These are phyloP conservation scores for Vanilla planifolia DNA, from an alignment of 106 monocot genomes.

Conservation along the genomic window DNA sequence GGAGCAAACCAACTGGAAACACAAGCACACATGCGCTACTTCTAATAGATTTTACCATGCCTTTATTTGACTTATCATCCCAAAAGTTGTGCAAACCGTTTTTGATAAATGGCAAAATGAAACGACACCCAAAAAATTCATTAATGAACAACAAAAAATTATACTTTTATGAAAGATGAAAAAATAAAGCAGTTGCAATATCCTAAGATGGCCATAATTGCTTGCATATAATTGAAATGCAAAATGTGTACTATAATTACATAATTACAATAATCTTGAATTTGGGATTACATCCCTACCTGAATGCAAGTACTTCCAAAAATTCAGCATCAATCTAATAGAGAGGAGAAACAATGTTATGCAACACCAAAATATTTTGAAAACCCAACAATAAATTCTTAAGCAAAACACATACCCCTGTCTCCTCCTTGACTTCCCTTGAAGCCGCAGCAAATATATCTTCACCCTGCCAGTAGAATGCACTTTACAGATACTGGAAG, in stretches of 20 bases:
- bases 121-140: too few species aligned
- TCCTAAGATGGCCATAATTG: too few species aligned
- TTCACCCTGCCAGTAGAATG: constrained; percentile 56
- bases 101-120: too few species aligned
- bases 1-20: too few species aligned
- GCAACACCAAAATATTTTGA: neutral
- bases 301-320: constrained; percentile 86
- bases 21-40: too few species aligned
- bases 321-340: constrained; percentile 81
- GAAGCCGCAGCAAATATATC: constrained; percentile 67
- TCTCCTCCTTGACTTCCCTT: constrained; percentile 98
- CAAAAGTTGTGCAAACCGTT: too few species aligned
- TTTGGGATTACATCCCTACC: constrained; percentile 22
- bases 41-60: too few species aligned
- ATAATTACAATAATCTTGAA: neutral
- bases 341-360: neutral
- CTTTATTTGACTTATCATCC: too few species aligned
- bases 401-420: constrained; percentile 60
- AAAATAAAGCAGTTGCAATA: too few species aligned
- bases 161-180: too few species aligned
- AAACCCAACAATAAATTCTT: neutral
- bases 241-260: neutral
- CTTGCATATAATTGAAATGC: neutral
- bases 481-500: neutral
- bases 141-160: too few species aligned